A percentile compares a stretch with the other conserved stretches of the same genome.
Evolutionary conservation across 2,329 filamentous ascomycete genomes (phyloP).

Genomic region (Exophiala lecanii-corni): DNA sequence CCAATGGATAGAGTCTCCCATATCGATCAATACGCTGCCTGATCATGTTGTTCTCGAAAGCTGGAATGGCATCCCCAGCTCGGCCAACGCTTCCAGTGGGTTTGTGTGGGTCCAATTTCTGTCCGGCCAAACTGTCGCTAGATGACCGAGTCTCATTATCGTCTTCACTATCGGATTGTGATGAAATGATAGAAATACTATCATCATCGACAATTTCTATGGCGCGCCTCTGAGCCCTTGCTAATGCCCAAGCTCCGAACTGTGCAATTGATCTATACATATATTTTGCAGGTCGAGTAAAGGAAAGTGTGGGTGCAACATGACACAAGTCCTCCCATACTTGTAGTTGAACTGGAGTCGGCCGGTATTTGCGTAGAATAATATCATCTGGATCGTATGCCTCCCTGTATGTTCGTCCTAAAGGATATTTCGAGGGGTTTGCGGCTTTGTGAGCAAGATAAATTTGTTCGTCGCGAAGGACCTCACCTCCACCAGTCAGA

Average conservation of each 20-base stretch:
- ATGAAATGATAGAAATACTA: constrained; percentile 69
- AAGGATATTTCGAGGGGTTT: constrained; percentile 71
- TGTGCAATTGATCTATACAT: constrained; percentile 93
- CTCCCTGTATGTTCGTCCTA: constrained; percentile 59
- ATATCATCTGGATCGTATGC: constrained; percentile 54
- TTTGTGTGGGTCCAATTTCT: constrained; percentile 24
- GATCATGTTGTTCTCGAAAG: constrained; percentile 84
- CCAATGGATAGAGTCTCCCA: constrained; percentile 67
- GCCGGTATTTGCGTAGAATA: constrained; percentile 62
- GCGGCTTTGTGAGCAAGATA: constrained; percentile 94
- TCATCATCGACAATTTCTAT: constrained; percentile 82
- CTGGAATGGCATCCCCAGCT: constrained; percentile 76
- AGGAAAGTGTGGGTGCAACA: constrained; percentile 86
- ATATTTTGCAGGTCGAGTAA: constrained; percentile 90
- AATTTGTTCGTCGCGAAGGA: constrained; percentile 89
- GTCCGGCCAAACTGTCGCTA: constrained; percentile 16
- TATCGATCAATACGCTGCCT: constrained; percentile 78
- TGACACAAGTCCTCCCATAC: constrained; percentile 96
- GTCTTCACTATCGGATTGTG: constrained; percentile 41
- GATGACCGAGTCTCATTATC: constrained; percentile 15
- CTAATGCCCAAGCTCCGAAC: constrained; percentile 87
- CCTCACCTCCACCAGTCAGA: constrained; percentile 80
- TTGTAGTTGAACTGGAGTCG: constrained; percentile 89
- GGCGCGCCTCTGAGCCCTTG: constrained; percentile 70
- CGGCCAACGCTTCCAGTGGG: constrained; percentile 60